Percentiles rank a stretch among this genome's conserved stretches.
Evolutionary conservation across 768 basidiomycete species (phyloP).

Genomic region (Suillus sp.): DNA sequence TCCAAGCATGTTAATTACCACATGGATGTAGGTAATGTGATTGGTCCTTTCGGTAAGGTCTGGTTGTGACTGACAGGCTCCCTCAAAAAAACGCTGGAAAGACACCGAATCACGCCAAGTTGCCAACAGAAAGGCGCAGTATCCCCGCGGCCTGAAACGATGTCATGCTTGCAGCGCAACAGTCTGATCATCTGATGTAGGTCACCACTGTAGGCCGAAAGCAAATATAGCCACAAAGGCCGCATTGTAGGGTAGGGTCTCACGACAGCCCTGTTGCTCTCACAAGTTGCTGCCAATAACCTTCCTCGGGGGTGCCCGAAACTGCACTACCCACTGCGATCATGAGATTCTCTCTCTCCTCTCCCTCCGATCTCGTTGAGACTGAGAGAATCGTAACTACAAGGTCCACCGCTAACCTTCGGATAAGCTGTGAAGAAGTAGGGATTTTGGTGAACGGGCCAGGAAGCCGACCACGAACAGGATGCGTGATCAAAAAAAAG

Average conservation of each 20-base stretch:
- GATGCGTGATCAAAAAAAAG: conserved; percentile 78
- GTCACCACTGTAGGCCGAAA: background rate
- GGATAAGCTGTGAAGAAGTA: conserved; percentile 37
- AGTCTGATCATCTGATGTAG: background rate
- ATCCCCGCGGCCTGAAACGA: conserved; percentile 1
- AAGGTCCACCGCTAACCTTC: conserved; percentile 67
- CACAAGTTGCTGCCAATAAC: conserved; percentile 38
- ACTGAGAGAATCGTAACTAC: conserved; percentile 38
- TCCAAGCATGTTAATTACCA: background rate
- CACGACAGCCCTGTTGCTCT: conserved; percentile 20
- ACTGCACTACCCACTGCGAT: conserved; percentile 31
- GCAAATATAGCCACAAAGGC: background rate
- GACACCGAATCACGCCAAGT: background rate
- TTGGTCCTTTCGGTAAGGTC: background rate
- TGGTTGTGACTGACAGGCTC: background rate
- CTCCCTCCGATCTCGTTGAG: conserved; percentile 16
- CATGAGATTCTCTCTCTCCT: conserved; percentile 21
- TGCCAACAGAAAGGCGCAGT: background rate
- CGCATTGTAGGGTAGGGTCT: conserved; percentile 5
- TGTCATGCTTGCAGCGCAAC: background rate
- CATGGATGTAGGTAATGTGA: background rate
- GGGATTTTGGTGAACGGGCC: conserved; percentile 83
- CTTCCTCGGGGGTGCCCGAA: conserved; percentile 28
- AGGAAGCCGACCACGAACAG: conserved; percentile 66
- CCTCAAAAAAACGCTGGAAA: background rate